Evolutionary conservation across 257 asterid species (phyloP), one percentile per base, ranked within the genome.

Genomic region (Solanum sejunctum): DNA sequence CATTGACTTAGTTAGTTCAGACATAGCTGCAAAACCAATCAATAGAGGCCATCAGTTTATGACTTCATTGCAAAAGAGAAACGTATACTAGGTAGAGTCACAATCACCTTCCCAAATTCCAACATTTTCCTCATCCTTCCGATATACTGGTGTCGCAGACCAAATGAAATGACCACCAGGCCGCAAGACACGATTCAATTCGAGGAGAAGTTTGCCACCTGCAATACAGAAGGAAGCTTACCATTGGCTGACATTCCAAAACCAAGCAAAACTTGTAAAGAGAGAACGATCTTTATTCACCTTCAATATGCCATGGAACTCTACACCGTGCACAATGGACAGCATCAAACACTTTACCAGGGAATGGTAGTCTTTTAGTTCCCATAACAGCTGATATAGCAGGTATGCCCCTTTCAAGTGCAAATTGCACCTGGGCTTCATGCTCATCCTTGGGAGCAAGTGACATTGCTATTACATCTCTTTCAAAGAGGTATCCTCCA

Each of bases 381-480:
- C 88, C 88, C 82, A 88, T 88, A 64, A 88, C 85, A 23, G 90
- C 87, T 56, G 87, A 86, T 67, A 86, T 83, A 83, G 90, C 82
- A 79, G 88, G 87, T 39, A 84, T 77, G 20, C 87, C 87, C 83
- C 87, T 77, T 78, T 84, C 87, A 21, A 84, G 87, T 51, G 90
- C 90, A 39, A 88, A 85, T 64, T 88, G 90, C 72, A 85, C 83
- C 80, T 88, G 90, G 66, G 90, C 90, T 81, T 88, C 90, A 26
- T 88, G 90, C 83, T 88, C 88, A 72, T 88, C 90, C 85, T 88
- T 85, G 20, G 90, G 90, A 81, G 90, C 90, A 70, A 88, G 85
- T 1, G 90, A 88, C 88, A 88, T 85, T 15, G 90, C 85, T 60
- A 88, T 43, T 21, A 88, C 90, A 88, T 85, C 84, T 80, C 86